Evolutionary conservation across 2,329 filamentous ascomycete genomes (phyloP).

Genomic region (Trichoderma aggressivum): DNA sequence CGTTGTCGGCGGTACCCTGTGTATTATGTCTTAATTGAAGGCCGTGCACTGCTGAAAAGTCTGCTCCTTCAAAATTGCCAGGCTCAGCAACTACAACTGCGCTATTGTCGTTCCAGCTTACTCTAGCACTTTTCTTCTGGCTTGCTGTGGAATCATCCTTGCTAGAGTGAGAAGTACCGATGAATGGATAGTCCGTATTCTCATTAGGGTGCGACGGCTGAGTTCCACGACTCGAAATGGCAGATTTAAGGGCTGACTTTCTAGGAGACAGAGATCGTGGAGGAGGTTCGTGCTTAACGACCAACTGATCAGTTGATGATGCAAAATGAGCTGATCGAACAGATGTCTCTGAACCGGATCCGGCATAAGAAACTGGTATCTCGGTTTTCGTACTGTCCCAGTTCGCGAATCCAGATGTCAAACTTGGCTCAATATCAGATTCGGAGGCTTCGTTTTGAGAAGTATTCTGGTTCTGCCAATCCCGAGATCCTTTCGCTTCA

Average conservation of each 20-base stretch:
- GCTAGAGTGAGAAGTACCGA: conserved; percentile 24
- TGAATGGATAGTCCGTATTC: conserved; percentile 43
- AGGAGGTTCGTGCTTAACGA: conserved; percentile 65
- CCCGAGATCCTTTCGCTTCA: not conserved
- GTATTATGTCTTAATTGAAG: conserved; percentile 45
- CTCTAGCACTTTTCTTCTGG: conserved; percentile 64
- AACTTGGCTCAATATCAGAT: not conserved
- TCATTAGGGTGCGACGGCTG: conserved; percentile 46
- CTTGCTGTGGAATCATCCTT: conserved; percentile 38
- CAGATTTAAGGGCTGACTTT: conserved; percentile 71
- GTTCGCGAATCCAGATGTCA: not conserved
- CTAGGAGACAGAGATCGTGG: conserved; percentile 69
- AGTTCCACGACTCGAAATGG: conserved; percentile 50
- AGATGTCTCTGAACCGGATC: conserved; percentile 58
- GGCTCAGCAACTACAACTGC: conserved; percentile 53
- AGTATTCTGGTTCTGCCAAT: not conserved
- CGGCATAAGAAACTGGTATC: conserved; percentile 21
- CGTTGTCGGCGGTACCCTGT: conserved; percentile 47
- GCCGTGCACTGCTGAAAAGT: conserved; percentile 37
- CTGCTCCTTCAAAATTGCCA: conserved; percentile 29
- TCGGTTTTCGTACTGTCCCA: not conserved
- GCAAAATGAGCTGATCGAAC: conserved; percentile 66
- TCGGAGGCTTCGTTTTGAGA: not conserved
- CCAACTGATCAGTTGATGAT: conserved; percentile 50
- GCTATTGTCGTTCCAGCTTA: conserved; percentile 75